Evolutionary conservation across 129 eudicot species (phyloP).

Genomic region (Flaveria bidentis): DNA sequence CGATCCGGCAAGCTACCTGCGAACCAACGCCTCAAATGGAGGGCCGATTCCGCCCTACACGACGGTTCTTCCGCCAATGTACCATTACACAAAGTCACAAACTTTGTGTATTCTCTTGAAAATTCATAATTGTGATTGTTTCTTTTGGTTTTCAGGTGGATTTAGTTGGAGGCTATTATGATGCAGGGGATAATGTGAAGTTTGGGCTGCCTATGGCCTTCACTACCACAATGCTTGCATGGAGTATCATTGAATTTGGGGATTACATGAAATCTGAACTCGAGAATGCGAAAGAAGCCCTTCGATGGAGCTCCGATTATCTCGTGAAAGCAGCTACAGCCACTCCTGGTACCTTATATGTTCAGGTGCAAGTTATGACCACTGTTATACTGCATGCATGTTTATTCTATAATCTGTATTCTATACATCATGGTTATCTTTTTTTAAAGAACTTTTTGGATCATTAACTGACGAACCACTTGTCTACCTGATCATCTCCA

Average conservation of each 20-base stretch:
- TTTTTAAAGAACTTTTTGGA: too few species aligned
- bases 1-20: constrained; percentile 76
- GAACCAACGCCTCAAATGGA: constrained; percentile 70
- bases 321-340: constrained; percentile 84
- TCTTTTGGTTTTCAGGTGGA: constrained; percentile 54
- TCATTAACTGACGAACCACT: too few species aligned
- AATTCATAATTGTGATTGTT: not conserved
- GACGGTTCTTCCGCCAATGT: constrained; percentile 82
- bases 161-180: constrained; percentile 88
- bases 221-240: constrained; percentile 78
- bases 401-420: too few species aligned
- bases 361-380: constrained; percentile 45
- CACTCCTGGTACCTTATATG: constrained; percentile 67
- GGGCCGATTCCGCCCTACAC: constrained; percentile 74
- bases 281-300: constrained; percentile 62
- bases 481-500: too few species aligned
- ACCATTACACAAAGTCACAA: constrained; percentile 11
- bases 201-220: constrained; percentile 97
- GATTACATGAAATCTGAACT: constrained; percentile 56
- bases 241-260: constrained; percentile 93
- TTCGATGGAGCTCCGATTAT: constrained; percentile 88
- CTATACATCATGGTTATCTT: too few species aligned
- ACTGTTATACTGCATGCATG: not conserved
- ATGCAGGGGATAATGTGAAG: constrained; percentile 91
- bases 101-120: not conserved